Evolutionary conservation across 73 alveolate genomes (phyloP), one percentile per base, ranked within the genome.

Genomic region (Paramecium tetraurelia): DNA sequence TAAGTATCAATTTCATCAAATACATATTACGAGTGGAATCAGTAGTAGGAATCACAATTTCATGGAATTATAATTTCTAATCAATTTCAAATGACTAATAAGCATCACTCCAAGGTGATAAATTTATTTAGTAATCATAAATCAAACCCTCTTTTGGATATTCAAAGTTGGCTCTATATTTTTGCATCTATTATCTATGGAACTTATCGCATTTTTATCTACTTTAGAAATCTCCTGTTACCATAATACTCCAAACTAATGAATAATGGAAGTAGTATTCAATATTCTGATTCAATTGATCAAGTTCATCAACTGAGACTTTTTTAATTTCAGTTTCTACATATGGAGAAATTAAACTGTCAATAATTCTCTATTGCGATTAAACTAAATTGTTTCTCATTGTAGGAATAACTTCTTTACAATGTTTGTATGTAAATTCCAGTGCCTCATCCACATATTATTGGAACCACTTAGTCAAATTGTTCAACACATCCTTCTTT

Each of bases 31-130:
- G 98, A 88, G 98, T 97, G 44, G 99, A 98, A 94, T 99, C 99
- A 85, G 96, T 97, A 9, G 99, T 98, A 8, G 99, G 99, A 1
- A 99, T 99, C 72, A 98, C 98, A 69, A 99, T 98, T 95, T 98
- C 99, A 48, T 98, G 98, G 93, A 92, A 98, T 48, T 95, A 93
- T 41, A 95, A 89, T 86, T 97, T 97, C 69, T 85, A 94, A 57
- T 98, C 99, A 24, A 98, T 95, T 59, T 94, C 97, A 92, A 94
- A 97, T 85, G 89, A 95, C 31, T 95, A 93, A 29, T 96, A 89
- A 3, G 98, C 95, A 75, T 98, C 97, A 43, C 95, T 95, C 99
- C 99, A 98, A 18, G 97, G 95, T 10, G 80, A 16, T 98, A 99
- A 97, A 71, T 97, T 97, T 85, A 94, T 96, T 53, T 89, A 71